Evolutionary conservation across 192 early-diverging fungal species (phyloP).

Genomic region (Thoreauomyces humboldtii): DNA sequence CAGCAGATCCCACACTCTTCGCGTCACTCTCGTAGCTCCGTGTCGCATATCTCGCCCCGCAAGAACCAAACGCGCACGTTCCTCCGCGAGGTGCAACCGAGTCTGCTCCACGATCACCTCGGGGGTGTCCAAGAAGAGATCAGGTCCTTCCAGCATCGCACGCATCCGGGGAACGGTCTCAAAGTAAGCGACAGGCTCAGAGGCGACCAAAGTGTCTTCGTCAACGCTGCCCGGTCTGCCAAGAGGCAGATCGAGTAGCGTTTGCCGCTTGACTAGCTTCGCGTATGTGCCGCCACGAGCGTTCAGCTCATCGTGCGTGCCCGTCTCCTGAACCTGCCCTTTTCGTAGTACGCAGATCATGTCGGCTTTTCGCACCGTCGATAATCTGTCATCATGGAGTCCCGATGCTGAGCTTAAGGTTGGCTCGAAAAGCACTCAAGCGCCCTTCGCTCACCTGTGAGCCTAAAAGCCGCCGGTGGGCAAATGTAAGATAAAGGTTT

Average conservation of each 20-base stretch:
- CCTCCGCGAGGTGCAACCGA: slow-evolving; percentile 29
- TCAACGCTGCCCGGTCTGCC: not conserved
- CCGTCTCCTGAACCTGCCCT: slow-evolving; percentile 49
- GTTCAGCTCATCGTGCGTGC: slow-evolving; percentile 57
- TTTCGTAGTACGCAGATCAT: slow-evolving; percentile 50
- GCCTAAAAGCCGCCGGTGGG: no score
- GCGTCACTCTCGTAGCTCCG: not conserved
- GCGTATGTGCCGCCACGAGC: slow-evolving; percentile 43
- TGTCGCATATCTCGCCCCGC: not conserved
- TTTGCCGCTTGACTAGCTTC: slow-evolving; percentile 45
- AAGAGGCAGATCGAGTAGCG: no score
- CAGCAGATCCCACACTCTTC: slow-evolving; percentile 1
- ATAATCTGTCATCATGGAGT: no score
- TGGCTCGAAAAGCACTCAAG: no score
- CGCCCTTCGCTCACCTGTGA: no score
- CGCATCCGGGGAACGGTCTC: no score
- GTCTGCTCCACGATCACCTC: slow-evolving; percentile 21
- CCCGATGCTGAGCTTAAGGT: no score
- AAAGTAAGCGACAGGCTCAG: no score
- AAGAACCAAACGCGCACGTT: not conserved
- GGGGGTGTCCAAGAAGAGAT: not conserved
- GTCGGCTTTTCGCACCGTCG: slow-evolving; percentile 64
- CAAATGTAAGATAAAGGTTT: no score
- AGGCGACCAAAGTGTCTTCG: not conserved
- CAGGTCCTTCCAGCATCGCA: not conserved